Conservation (phyloP, 805 yeast genomes). For the Clavispora asparagi region DNA sequence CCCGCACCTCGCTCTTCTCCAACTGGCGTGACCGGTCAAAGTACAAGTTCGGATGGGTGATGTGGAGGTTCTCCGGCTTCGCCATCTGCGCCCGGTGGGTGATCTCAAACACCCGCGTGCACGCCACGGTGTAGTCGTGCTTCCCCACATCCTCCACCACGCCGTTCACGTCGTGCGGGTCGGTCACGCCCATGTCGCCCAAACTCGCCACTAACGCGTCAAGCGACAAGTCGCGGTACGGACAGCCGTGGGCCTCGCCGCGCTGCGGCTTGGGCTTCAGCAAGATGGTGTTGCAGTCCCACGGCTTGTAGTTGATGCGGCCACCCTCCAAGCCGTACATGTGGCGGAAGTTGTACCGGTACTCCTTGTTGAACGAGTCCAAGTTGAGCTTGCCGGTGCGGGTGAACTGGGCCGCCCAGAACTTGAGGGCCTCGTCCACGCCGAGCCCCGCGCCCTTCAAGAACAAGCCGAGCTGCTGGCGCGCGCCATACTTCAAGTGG, state of each 20-base stretch:
- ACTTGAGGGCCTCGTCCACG: conserved; percentile 81
- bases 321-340: conserved; percentile 90
- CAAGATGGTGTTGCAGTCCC: conserved; percentile 76
- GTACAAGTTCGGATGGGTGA: conserved; percentile 84
- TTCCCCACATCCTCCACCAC: conserved; percentile 64
- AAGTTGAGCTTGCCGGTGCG: conserved; percentile 45
- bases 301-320: conserved; percentile 77
- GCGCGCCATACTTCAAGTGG: conserved; percentile 77
- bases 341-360: conserved; percentile 83
- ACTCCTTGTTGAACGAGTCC: conserved; percentile 83
- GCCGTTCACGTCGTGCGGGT: conserved; percentile 50
- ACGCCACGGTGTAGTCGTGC: conserved; percentile 78
- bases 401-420: conserved; percentile 77
- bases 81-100: conserved; percentile 47
- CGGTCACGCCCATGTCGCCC: conserved; percentile 58
- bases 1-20: conserved; percentile 25
- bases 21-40: conserved; percentile 70
- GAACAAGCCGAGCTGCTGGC: conserved; percentile 82
- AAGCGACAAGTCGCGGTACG: conserved; percentile 71
- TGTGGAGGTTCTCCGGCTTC: conserved; percentile 49
- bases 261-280: conserved; percentile 64
- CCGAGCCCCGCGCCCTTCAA: conserved; percentile 85
- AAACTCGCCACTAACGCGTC: conserved; percentile 58
- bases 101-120: conserved; percentile 81
- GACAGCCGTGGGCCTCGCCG: conserved; percentile 86